Percentiles rank a stretch among this genome's conserved stretches.
Conservation (phyloP, 208 protist genomes). For the Leishmania braziliensis region DNA sequence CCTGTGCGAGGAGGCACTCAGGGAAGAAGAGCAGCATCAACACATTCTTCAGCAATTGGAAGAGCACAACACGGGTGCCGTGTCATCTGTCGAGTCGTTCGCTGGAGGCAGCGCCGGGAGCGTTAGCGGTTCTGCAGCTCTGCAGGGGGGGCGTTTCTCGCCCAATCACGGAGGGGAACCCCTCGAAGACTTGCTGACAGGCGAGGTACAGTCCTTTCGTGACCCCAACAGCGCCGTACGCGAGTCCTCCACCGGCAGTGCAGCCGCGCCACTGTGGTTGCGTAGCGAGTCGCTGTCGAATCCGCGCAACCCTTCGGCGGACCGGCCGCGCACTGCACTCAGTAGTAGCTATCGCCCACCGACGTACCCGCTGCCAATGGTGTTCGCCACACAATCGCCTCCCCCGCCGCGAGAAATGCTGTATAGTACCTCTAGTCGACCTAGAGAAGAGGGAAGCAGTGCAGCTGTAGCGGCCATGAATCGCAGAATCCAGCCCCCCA, state of each 20-base stretch:
- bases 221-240: constrained; percentile 54
- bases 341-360: constrained; percentile 25
- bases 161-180: neutral
- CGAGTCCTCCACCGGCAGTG: constrained; percentile 46
- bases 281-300: constrained; percentile 2
- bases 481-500: neutral
- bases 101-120: neutral
- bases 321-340: constrained; percentile 14
- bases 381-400: constrained; percentile 12
- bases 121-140: constrained; percentile 2
- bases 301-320: constrained; percentile 10
- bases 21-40: constrained; percentile 47
- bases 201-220: constrained; percentile 73
- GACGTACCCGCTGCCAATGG: neutral
- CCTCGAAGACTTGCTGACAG: constrained; percentile 60
- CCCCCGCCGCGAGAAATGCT: constrained; percentile 24
- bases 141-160: neutral
- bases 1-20: constrained; percentile 67
- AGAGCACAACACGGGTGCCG: constrained; percentile 11
- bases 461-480: neutral
- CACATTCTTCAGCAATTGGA: constrained; percentile 41
- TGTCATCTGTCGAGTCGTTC: constrained; percentile 16
- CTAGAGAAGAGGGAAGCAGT: constrained; percentile 1
- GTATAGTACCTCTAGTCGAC: constrained; percentile 9
- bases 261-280: constrained; percentile 1